These are phyloP conservation scores for Candida suzukii DNA, from an alignment of 805 yeast genomes.

Conservation along the genomic window DNA sequence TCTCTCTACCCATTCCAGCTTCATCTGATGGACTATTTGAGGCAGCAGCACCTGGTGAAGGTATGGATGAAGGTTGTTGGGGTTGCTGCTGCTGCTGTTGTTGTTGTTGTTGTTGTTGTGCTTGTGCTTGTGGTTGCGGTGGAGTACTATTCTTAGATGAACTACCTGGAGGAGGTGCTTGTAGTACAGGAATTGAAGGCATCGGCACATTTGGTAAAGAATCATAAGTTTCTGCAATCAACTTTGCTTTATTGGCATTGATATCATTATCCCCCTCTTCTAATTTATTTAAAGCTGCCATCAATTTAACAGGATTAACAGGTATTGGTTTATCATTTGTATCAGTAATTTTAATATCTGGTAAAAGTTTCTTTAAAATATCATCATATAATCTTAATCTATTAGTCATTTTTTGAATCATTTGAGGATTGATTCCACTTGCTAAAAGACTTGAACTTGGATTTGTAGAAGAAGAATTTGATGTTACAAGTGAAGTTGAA, in stretches of 20 bases:
- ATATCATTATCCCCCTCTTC: slow-evolving; percentile 12
- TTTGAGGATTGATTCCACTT: slow-evolving; percentile 11
- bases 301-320: slow-evolving; percentile 25
- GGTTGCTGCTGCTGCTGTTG: no score
- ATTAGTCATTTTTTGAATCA: slow-evolving; percentile 24
- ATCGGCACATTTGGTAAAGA: slow-evolving; percentile 25
- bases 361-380: slow-evolving; percentile 22
- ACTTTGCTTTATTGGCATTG: not conserved
- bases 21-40: slow-evolving; percentile 12
- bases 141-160: not conserved
- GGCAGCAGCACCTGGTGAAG: not conserved
- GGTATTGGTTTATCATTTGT: slow-evolving; percentile 24
- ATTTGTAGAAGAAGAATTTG: not conserved
- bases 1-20: slow-evolving; percentile 38
- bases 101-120: no score
- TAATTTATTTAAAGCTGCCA: slow-evolving; percentile 21
- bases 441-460: slow-evolving; percentile 1
- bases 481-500: slow-evolving; percentile 1
- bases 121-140: no score
- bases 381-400: slow-evolving; percentile 26
- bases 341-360: slow-evolving; percentile 25
- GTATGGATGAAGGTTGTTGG: not conserved
- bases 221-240: slow-evolving; percentile 19
- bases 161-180: slow-evolving; percentile 3
- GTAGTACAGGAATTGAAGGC: slow-evolving; percentile 14